Conservation (phyloP, 2,329 filamentous ascomycete species). For the Clarireedia homoeocarpa region DNA sequence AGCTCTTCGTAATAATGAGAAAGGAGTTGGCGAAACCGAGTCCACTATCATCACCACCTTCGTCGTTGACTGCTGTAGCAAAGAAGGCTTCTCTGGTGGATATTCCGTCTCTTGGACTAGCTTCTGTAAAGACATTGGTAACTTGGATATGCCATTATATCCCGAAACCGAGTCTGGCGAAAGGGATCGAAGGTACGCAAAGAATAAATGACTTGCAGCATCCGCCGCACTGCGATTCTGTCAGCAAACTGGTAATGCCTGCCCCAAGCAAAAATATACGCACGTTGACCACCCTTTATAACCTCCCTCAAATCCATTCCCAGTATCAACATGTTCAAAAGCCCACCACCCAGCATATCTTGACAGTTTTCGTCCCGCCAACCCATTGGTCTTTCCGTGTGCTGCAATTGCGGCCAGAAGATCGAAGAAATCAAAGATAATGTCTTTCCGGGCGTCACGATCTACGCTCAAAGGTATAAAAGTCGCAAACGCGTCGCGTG, state of each 20-base stretch:
- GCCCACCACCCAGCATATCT: slow-evolving; percentile 98
- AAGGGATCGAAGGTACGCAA: slow-evolving; percentile 87
- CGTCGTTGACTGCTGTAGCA: slow-evolving; percentile 74
- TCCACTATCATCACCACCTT: slow-evolving; percentile 97
- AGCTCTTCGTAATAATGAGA: slow-evolving; percentile 78
- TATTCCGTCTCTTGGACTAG: slow-evolving; percentile 91
- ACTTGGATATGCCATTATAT: slow-evolving; percentile 69
- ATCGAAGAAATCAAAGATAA: slow-evolving; percentile 96
- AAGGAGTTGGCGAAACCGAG: slow-evolving; percentile 87
- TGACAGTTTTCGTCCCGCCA: slow-evolving; percentile 88
- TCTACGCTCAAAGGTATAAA: slow-evolving; percentile 94
- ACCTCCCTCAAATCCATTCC: slow-evolving; percentile 87
- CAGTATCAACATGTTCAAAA: slow-evolving; percentile 81
- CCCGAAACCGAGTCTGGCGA: slow-evolving; percentile 66
- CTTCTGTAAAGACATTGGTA: slow-evolving; percentile 86
- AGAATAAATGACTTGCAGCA: slow-evolving; percentile 94
- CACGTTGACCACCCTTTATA: slow-evolving; percentile 84
- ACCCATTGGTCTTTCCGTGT: slow-evolving; percentile 85
- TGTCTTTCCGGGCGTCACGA: slow-evolving; percentile 73
- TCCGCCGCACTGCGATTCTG: slow-evolving; percentile 65
- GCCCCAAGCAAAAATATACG: slow-evolving; percentile 27
- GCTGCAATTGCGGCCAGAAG: slow-evolving; percentile 84
- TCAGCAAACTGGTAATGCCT: slow-evolving; percentile 6
- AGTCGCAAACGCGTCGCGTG: slow-evolving; percentile 87
- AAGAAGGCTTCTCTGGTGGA: slow-evolving; percentile 68